Conservation (phyloP, 345 rosid genomes). For the Salix viminalis region DNA sequence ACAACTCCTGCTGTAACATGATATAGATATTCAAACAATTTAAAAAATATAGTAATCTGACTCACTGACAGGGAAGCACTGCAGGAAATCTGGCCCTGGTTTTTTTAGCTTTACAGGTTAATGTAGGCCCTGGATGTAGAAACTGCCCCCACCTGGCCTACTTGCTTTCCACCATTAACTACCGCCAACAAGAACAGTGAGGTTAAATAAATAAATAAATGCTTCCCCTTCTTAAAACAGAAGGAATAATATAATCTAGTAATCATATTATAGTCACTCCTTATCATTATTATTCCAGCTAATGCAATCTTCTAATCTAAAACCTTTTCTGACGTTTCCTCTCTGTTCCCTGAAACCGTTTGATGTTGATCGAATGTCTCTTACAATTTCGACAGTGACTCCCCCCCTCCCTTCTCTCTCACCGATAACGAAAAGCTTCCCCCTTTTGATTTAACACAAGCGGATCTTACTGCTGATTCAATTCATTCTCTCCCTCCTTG, state of each 20-base stretch:
- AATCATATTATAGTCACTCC: constrained; percentile 2
- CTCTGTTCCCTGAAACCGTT: constrained; percentile 20
- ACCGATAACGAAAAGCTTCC: constrained; percentile 18
- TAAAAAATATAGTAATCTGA: no score
- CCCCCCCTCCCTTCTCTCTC: not conserved
- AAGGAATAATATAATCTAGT: constrained; percentile 1
- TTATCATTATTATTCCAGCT: constrained; percentile 23
- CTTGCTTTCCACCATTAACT: not conserved
- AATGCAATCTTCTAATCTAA: constrained; percentile 7
- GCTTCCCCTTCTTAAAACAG: not conserved
- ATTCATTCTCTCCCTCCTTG: not conserved
- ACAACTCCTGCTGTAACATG: no score
- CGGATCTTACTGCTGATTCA: constrained; percentile 1
- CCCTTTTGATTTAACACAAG: not conserved
- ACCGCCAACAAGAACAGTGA: constrained; percentile 4
- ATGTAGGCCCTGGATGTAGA: no score
- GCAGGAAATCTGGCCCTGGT: no score
- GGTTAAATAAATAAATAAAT: not conserved
- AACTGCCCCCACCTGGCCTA: not conserved
- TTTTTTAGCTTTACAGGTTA: no score
- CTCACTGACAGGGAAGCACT: no score
- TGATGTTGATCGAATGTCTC: constrained; percentile 30
- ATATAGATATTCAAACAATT: no score
- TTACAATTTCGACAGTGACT: constrained; percentile 16
- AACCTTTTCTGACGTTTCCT: not conserved